Evolutionary conservation across 2,329 filamentous ascomycete genomes (phyloP).

Genomic region (Botrytis aclada): DNA sequence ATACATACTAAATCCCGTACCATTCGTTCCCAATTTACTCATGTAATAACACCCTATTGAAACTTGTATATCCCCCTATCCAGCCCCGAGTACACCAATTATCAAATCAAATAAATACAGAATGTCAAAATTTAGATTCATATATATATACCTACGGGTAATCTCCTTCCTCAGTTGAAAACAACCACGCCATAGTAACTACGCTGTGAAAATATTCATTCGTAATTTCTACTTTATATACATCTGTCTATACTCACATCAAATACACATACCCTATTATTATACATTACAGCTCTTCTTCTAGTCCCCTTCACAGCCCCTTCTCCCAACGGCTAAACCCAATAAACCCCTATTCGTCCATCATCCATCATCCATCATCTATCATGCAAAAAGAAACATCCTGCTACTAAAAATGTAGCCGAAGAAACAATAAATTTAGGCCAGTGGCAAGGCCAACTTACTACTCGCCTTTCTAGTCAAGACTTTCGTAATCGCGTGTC

Average conservation of each 20-base stretch:
- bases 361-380: constrained; percentile 2
- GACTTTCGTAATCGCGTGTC: constrained; percentile 92
- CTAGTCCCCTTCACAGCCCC: background rate
- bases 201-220: background rate
- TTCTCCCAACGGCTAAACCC: background rate
- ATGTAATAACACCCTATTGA: background rate
- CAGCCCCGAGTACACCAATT: background rate
- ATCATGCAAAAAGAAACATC: background rate
- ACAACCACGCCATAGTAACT: background rate
- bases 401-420: background rate
- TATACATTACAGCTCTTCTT: constrained; percentile 1
- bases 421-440: constrained; percentile 26
- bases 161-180: too few relatives aligned
- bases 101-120: background rate
- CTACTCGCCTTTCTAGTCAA: constrained; percentile 63
- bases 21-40: background rate
- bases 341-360: background rate
- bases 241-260: background rate
- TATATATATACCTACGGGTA: too few relatives aligned
- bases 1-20: background rate
- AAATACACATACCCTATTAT: background rate
- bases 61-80: background rate
- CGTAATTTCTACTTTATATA: background rate
- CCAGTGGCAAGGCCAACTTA: constrained; percentile 41
- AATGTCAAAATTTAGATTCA: background rate